Base-by-base conservation (phyloP, 1,139 yeast species). In the Saccharomyces pastorianus region DNA sequence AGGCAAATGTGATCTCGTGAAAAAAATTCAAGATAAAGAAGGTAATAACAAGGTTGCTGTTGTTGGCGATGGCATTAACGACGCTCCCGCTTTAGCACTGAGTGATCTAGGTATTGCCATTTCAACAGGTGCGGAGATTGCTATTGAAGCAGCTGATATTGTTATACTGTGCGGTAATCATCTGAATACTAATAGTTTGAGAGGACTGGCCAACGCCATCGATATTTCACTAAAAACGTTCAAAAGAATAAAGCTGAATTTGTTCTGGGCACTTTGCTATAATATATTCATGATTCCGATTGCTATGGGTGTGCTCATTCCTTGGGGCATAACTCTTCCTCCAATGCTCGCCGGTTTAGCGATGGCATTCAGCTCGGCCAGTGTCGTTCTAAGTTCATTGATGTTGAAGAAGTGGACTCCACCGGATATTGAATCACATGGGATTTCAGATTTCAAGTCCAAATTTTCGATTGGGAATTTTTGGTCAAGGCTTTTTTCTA, bases 51-150 rank as follows among this genome's bases (percentile, higher is more conserved):
- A 72, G 14, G 84, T 90, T 44, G 95, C 93, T 1, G 90, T 95
- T 76, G 85, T 93, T 34, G 99, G 99, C 32, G 99, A 93, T 71
- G 99, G 99, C 55, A 86, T 89, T 62, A 89, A 89, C 68, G 99
- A 93, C 70, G 95, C 98, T 0, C 97, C 98, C 0, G 98, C 98
- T 0, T 76, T 93, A 57, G 96, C 90, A 0, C 81, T 85, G 56
- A 88, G 97, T 0, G 88, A 90, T 61, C 73, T 93, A 20, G 99
- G 99, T 23, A 83, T 95, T 66, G 95, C 98, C 6, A 82, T 93
- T 56, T 85, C 95, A 27, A 81, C 95, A 0, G 96, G 98, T 2
- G 88, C 98, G 0, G 98, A 93, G 65, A 88, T 93, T 59, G 99
- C 99, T 2, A 87, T 93, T 62, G 97, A 91, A 61, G 89, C 96